Base-by-base conservation (phyloP, 306 rosid species). In the Malus orientalis region DNA sequence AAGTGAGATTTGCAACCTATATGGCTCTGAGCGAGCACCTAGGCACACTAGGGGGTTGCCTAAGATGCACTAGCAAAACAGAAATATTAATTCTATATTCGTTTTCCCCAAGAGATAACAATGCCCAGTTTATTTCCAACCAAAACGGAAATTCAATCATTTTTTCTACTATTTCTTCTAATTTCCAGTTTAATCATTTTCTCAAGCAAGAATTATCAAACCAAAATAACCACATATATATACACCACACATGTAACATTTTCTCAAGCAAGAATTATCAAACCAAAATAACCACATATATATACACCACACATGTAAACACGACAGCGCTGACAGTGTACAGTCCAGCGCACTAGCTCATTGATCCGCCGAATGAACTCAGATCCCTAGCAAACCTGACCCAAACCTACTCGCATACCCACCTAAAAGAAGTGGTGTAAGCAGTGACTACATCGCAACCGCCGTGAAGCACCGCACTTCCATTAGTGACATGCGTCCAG, bases 371-470 rank as follows among this genome's bases (percentile, higher is more conserved):
- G 89, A 91, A 81, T 49, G 8, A 51, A 74, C 47, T 62, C 74
- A 77, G 80, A 81, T 75, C 85, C 80, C 49, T 7, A 74, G 15
- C 47, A 38, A 27, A 51, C n/a, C 58, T 27, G 76, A 84, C 73
- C 87, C 90, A 74, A 55, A 77, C 94, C 88, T 84, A 85, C 80
- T 82, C 25, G 32, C 82, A 47, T 75, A 30, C 25, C 79, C 8
- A 76, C 88, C 94, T 96, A 91, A 93, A 91, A 85, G 71, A 4
- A 10, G 9, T 80, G 81, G 58, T 94, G 96, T 93, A 88, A 91
- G 98, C 94, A 88, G 80, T 93, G 98, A 93, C 96, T 80, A 81
- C 83, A 93, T 78, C 87, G n/a, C 47, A 80, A 81, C 40, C 58
- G 78, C 71, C 95, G 87, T 93, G 87, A 81, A 80, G 71, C 88